Evolutionary conservation across 2,329 filamentous ascomycete species (phyloP), one percentile per base, ranked within the genome.

Genomic region (Trichoderma sp.): DNA sequence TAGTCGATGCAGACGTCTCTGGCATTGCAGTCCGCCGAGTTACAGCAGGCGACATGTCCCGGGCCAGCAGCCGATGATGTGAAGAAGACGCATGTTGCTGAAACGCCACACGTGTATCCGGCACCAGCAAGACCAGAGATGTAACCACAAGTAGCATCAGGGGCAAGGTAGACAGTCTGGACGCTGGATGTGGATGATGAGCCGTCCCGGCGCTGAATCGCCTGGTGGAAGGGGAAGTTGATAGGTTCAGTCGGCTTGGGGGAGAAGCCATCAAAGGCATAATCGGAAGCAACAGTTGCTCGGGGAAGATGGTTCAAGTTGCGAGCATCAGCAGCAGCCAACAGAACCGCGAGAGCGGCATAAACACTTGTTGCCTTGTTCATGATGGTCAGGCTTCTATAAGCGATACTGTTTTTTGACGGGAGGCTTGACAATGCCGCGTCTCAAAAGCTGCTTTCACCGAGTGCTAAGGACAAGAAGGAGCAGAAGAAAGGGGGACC

Each of bases 81-180:
- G 57, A 81, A 74, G 61, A 85, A 77, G 39, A 80, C 79, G 61
- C 83, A 85, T 19, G 73, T 78, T 37, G 71, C 73, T 27, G 69
- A 70, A 19, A 58, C 70, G 15, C 72, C 72, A 69, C 83, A 85
- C 13, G 76, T 80, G 70, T 79, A 83, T 4, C 76, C 76, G 2
- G 77, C 79, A 22, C 76, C 81, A 13, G 76, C 65, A 32, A 75
- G 76, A 35, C 80, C 84, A 34, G 77, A 78, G 45, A 86, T 74
- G 72, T 78, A 86, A 70, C 84, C 84, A 68, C 84, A 86, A 0
- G 81, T 84, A 69, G 83, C 83, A 71, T 85, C 83, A 1, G 82
- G 80, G 12, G 79, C 84, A 64, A 82, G 72, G n/a, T 84, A 76
- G 32, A 82, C 77, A 0, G 32, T 32, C 29, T 8, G 3, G 52